Conservation (phyloP, 2,329 filamentous ascomycete species). For the Phialophora expanda region DNA sequence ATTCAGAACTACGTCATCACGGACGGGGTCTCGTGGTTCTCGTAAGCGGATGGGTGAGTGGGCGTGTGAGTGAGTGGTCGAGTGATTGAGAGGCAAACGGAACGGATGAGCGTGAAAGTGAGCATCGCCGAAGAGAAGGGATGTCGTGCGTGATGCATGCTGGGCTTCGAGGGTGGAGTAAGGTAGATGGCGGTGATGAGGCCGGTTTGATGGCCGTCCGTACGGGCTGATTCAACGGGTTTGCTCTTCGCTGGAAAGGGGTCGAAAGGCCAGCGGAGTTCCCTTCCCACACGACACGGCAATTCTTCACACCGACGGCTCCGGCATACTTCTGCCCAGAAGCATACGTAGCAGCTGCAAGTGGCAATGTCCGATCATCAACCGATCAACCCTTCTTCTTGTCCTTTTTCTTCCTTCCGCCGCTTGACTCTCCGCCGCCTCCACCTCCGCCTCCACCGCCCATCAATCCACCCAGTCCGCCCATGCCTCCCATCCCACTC, state of each 20-base stretch:
- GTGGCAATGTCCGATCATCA: constrained; percentile 8
- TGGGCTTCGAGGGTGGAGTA: neutral
- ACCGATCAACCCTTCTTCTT: constrained; percentile 33
- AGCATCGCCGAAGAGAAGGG: neutral
- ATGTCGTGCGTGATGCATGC: no score
- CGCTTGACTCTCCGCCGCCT: constrained; percentile 27
- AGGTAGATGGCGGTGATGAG: neutral
- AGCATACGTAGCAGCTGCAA: neutral
- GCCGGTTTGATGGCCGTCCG: neutral
- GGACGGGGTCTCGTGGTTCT: neutral
- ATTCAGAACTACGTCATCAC: neutral
- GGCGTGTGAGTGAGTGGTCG: neutral
- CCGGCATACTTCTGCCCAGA: neutral
- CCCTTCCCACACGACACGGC: neutral
- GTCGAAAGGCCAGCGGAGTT: neutral
- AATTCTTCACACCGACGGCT: neutral
- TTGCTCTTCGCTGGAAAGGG: neutral
- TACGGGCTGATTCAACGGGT: no score
- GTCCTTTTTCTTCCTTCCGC: constrained; percentile 36
- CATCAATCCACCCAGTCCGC: constrained; percentile 30
- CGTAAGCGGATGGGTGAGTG: neutral
- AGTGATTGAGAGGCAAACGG: neutral
- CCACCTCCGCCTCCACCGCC: constrained; percentile 30
- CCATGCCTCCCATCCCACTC: constrained; percentile 38
- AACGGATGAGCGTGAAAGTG: neutral